phyloP scores from a whole-genome alignment of 129 eudicot genomes.

The Heracleum sosnowskyi region DNA sequence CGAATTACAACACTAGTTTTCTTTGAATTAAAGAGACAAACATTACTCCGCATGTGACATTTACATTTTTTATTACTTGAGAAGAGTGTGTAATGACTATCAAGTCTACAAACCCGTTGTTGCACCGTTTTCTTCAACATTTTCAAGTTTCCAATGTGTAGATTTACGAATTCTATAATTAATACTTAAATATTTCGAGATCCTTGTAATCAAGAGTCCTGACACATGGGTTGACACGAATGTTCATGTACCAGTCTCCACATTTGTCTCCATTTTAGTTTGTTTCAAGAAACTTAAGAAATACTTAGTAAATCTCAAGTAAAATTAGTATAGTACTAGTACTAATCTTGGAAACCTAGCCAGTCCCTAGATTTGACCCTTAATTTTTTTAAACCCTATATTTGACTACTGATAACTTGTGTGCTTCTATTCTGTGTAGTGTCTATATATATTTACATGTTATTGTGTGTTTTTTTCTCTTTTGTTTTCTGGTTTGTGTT shows the following conservation, averaged over 20 bases:
- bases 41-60: neutral
- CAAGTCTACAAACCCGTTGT: neutral
- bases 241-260: constrained; percentile 5
- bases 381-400: neutral
- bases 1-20: too few species aligned
- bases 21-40: neutral
- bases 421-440: neutral
- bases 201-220: neutral
- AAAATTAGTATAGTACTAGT: neutral
- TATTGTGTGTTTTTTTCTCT: neutral
- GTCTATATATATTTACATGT: neutral
- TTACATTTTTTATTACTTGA: neutral
- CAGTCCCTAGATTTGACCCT: constrained; percentile 1
- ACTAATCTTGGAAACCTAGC: neutral
- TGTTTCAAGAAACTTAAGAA: neutral
- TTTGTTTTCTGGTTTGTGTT: neutral
- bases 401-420: neutral
- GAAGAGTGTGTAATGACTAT: neutral
- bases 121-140: neutral
- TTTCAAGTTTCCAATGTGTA: neutral
- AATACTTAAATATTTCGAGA: neutral
- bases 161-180: neutral
- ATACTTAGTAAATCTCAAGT: constrained; percentile 2
- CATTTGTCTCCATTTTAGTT: constrained; percentile 3
- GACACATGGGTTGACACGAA: constrained; percentile 13